Evolutionary conservation across 441 rosid species (phyloP).

Genomic region (Omphalea diandra): DNA sequence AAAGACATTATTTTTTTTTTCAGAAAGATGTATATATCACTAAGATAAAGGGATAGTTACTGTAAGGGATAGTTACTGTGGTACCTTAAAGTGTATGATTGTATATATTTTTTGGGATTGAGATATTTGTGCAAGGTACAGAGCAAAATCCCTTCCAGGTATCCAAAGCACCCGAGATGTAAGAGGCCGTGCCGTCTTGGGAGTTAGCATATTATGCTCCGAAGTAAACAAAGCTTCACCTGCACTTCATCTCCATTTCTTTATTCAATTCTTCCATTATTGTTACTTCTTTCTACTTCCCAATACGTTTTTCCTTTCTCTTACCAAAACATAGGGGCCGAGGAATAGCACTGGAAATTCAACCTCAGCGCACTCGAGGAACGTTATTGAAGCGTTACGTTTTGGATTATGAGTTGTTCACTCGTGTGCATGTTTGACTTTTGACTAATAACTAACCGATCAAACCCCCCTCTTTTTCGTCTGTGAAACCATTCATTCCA

Average conservation of each 20-base stretch:
- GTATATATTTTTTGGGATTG: constrained; percentile 27
- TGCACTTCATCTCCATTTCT: constrained; percentile 45
- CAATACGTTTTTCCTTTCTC: no score
- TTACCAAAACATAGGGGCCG: no score
- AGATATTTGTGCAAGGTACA: constrained; percentile 20
- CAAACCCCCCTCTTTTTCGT: constrained; percentile 20
- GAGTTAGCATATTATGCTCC: constrained; percentile 27
- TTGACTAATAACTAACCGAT: constrained; percentile 37
- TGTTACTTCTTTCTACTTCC: not conserved
- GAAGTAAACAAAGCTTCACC: constrained; percentile 36
- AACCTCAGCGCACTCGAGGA: constrained; percentile 55
- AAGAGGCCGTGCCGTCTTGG: constrained; percentile 73
- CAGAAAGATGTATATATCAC: no score
- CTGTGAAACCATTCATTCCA: constrained; percentile 15
- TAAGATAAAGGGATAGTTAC: no score
- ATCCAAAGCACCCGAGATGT: constrained; percentile 34
- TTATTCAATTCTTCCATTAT: no score
- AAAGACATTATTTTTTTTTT: no score
- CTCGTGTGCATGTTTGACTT: constrained; percentile 63
- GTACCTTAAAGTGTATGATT: not conserved
- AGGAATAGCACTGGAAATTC: constrained; percentile 34
- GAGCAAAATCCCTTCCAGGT: constrained; percentile 23
- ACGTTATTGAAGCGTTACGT: constrained; percentile 58
- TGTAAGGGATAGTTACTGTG: no score
- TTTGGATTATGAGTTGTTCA: constrained; percentile 42